Evolutionary conservation across 768 basidiomycete genomes (phyloP), one percentile per base, ranked within the genome.

Genomic region (Leccinum incarnatum): DNA sequence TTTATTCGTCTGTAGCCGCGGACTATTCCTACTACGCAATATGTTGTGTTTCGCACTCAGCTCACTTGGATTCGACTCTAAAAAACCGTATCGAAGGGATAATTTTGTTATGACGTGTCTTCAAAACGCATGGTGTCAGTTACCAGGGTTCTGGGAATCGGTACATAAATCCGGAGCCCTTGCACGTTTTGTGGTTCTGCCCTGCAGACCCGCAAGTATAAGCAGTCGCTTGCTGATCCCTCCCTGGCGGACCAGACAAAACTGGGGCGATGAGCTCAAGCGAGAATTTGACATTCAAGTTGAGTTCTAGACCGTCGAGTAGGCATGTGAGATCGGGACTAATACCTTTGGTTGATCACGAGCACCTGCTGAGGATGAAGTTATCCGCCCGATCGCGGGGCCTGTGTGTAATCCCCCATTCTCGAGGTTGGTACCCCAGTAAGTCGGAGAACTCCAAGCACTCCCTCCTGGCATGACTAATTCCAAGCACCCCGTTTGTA

Each of bases 1-100:
- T 71, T 71, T 69, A 69, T 67, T 67, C 50, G 52, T 55, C 48
- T 72, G 68, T 73, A 73, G 67, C 60, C 67, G 59, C 65, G 64
- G 65, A 66, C 54, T 62, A 46, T 58, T 70, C 56, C 51, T 65
- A 62, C 68, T 70, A 55, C 56, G n/a, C 63, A 66, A 60, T 54
- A 59, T 50, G 48, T 65, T 51, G 60, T 64, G 67, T 65, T 68
- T 73, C 63, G 55, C 30, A 57, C 51, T 64, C 60, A 52, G 53
- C 61, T 53, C 62, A 61, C 54, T 40, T 60, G 25, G 56, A 55
- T 63, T 54, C 49, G 32, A 27, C 59, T 59, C 54, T 25, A 51
- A 47, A 61, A 57, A 61, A 59, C 19, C 25, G 53, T 63, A 62
- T 63, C 53, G 58, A 58, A 53, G 55, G 42, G 55, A 51, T 55